A percentile compares a stretch with the other conserved stretches of the same genome.
These are phyloP conservation scores for Alloascoidea africana DNA, from an alignment of 805 yeast species.

Conservation along the genomic window DNA sequence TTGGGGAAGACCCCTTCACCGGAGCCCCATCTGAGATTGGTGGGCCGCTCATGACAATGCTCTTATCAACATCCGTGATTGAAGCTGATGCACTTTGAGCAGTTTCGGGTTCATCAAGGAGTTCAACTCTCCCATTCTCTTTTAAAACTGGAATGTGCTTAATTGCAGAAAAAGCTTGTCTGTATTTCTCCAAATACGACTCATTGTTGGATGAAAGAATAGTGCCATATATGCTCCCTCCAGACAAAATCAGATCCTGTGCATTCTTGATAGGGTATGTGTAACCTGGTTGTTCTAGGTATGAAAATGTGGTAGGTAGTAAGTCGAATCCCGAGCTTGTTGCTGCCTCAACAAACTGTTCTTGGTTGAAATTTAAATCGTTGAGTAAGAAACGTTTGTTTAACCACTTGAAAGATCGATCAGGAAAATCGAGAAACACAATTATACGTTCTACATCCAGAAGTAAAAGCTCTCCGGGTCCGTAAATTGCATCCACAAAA, in stretches of 20 bases:
- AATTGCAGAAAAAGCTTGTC: conserved; percentile 54
- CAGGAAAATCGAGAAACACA: conserved; percentile 50
- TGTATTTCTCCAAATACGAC: conserved; percentile 32
- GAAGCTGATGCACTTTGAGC: conserved; percentile 4
- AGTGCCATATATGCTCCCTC: conserved; percentile 32
- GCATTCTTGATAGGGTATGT: conserved; percentile 15
- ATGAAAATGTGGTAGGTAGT: conserved; percentile 49
- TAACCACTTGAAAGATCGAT: conserved; percentile 51
- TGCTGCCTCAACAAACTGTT: conserved; percentile 62
- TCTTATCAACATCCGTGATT: not conserved
- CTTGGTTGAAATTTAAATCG: conserved; percentile 44
- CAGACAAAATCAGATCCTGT: conserved; percentile 22
- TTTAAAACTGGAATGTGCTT: conserved; percentile 64
- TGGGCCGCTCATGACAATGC: too few relatives aligned
- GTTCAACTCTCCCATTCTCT: conserved; percentile 51
- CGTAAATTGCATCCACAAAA: conserved; percentile 62
- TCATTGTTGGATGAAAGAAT: not conserved
- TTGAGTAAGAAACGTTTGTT: conserved; percentile 40
- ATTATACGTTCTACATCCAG: conserved; percentile 57
- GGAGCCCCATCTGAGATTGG: conserved; percentile 9
- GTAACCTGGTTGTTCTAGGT: conserved; percentile 17
- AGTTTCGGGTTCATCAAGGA: conserved; percentile 28
- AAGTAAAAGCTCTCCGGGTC: conserved; percentile 69
- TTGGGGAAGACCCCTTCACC: conserved; percentile 6
- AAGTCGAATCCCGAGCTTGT: conserved; percentile 67